These are phyloP conservation scores for Fraxinus sp. DNA, from an alignment of 305 asterid genomes.

Conservation along the genomic window DNA sequence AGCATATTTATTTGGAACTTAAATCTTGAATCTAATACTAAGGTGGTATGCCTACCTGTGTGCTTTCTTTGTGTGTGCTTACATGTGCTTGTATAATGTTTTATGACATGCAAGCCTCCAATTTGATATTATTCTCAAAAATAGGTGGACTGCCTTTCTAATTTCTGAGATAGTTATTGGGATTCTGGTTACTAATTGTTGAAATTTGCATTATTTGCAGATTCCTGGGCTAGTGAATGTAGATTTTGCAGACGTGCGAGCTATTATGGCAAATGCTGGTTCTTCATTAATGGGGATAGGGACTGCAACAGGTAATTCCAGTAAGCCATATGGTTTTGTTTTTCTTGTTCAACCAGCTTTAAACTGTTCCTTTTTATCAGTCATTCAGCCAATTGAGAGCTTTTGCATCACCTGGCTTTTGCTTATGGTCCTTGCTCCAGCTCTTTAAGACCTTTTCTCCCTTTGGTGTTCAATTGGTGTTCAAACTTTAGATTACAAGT, in stretches of 20 bases:
- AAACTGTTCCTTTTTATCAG: not conserved
- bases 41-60: not conserved
- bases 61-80: not conserved
- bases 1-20: not conserved
- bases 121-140: not conserved
- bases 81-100: not conserved
- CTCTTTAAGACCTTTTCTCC: not conserved
- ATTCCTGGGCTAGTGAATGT: conserved; percentile 93
- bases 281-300: conserved; percentile 99
- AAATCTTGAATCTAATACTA: not conserved
- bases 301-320: conserved; percentile 80
- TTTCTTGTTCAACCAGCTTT: not conserved
- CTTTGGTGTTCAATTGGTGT: not conserved
- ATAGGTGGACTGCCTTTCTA: not conserved
- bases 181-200: conserved; percentile 13
- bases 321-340: not conserved
- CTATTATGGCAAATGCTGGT: conserved; percentile 96
- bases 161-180: not conserved
- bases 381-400: not conserved
- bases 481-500: not conserved
- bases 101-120: not conserved
- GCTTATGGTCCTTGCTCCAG: not conserved
- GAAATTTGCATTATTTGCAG: conserved; percentile 43
- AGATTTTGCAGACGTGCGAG: conserved; percentile 97
- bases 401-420: not conserved